These are phyloP conservation scores for Colletotrichum somersetense DNA, from an alignment of 2,329 filamentous ascomycete species.

Conservation along the genomic window DNA sequence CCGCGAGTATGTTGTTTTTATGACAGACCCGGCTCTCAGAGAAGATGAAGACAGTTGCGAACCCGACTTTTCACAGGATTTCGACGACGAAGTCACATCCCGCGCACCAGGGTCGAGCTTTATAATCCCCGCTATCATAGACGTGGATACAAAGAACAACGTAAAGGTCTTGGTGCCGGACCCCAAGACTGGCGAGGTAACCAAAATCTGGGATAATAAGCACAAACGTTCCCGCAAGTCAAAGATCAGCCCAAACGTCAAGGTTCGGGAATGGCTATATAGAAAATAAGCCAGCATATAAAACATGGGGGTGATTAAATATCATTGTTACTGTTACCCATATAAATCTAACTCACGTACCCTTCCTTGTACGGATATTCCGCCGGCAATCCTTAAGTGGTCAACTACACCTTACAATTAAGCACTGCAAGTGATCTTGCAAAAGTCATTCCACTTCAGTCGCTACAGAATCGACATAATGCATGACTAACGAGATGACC, in stretches of 20 bases:
- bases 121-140: slow-evolving; percentile 27
- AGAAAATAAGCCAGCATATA: neutral
- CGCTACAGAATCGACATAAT: neutral
- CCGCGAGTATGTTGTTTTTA: neutral
- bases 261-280: slow-evolving; percentile 10
- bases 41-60: neutral
- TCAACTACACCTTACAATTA: too few species aligned
- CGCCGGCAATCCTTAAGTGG: too few species aligned
- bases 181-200: neutral
- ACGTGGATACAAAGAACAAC: slow-evolving; percentile 32
- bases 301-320: neutral
- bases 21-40: neutral
- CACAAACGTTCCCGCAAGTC: slow-evolving; percentile 1
- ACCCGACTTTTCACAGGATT: neutral
- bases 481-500: neutral
- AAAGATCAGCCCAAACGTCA: neutral
- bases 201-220: slow-evolving; percentile 16
- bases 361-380: neutral
- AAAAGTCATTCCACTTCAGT: neutral
- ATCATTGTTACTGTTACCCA: too few species aligned
- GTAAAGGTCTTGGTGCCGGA: slow-evolving; percentile 22
- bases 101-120: neutral
- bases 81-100: neutral
- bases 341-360: neutral
- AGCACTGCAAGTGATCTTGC: neutral